phyloP scores from a whole-genome alignment of 108 stramenopile genomes.

The Cafeteria roenbergensis region DNA sequence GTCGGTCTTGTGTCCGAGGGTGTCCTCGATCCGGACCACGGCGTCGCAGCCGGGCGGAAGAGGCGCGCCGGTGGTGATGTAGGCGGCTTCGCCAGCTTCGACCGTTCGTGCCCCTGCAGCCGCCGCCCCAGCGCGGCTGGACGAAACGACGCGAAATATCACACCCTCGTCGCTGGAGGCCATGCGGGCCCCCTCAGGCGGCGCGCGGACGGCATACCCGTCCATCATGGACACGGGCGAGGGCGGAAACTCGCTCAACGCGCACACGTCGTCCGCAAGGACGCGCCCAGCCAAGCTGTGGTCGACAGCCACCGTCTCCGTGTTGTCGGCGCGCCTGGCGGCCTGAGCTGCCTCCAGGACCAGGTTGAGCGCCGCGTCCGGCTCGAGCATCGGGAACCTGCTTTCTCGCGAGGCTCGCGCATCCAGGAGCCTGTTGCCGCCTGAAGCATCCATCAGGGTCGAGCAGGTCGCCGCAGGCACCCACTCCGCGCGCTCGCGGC shows the following conservation, averaged over 20 bases:
- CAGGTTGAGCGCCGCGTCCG: no score
- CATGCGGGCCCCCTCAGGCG: slow-evolving; percentile 15
- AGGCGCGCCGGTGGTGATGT: slow-evolving; percentile 43
- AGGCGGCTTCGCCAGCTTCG: slow-evolving; percentile 9
- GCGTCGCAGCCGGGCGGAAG: slow-evolving; percentile 36
- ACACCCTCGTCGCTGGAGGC: not conserved
- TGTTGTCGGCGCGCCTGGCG: no score
- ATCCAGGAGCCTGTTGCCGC: no score
- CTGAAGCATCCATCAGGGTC: no score
- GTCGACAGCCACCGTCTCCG: no score
- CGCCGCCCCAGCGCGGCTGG: not conserved
- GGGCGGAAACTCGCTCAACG: slow-evolving; percentile 21
- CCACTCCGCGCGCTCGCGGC: no score
- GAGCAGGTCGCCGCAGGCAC: no score
- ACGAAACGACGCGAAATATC: not conserved
- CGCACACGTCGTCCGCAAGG: slow-evolving; percentile 12
- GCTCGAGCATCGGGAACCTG: no score
- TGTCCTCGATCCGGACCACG: slow-evolving; percentile 32
- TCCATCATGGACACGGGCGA: slow-evolving; percentile 41
- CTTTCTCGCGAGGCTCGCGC: no score
- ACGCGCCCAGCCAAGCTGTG: no score
- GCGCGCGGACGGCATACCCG: slow-evolving; percentile 39
- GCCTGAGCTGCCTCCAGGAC: no score
- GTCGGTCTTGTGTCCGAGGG: not conserved
- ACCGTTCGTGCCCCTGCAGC: not conserved